phyloP scores from a whole-genome alignment of 257 asterid species.

The Thymus mandschuricus region DNA sequence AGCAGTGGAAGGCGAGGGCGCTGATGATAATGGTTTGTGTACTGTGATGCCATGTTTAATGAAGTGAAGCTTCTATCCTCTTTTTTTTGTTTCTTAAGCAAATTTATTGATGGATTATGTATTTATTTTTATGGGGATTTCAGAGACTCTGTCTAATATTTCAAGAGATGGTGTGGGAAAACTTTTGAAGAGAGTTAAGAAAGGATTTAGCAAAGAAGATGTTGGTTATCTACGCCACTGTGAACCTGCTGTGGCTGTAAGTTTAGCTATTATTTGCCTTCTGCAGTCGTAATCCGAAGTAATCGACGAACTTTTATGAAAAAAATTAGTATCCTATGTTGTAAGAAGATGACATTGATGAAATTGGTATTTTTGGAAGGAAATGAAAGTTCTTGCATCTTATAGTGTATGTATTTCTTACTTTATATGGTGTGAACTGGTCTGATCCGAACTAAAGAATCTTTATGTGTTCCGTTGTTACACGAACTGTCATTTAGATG shows the following conservation, averaged over 20 bases:
- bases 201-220: constrained; percentile 57
- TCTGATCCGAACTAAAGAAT: background rate
- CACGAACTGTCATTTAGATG: constrained; percentile 38
- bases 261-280: background rate
- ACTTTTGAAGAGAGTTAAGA: constrained; percentile 66
- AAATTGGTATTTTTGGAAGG: background rate
- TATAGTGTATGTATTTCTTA: background rate
- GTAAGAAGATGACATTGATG: background rate
- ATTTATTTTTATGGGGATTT: constrained; percentile 20
- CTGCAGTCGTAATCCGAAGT: background rate
- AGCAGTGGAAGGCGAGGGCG: constrained; percentile 33
- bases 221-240: constrained; percentile 52
- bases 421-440: constrained; percentile 10
- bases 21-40: constrained; percentile 59
- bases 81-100: background rate
- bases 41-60: background rate
- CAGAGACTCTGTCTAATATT: constrained; percentile 71
- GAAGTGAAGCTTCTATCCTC: constrained; percentile 4
- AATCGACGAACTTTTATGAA: no score
- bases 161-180: constrained; percentile 74
- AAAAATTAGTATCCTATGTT: background rate
- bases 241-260: constrained; percentile 48
- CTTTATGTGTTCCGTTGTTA: background rate
- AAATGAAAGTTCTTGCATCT: background rate
- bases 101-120: constrained; percentile 16